Base-by-base conservation (phyloP, 345 rosid species). In the Acer saccharum region DNA sequence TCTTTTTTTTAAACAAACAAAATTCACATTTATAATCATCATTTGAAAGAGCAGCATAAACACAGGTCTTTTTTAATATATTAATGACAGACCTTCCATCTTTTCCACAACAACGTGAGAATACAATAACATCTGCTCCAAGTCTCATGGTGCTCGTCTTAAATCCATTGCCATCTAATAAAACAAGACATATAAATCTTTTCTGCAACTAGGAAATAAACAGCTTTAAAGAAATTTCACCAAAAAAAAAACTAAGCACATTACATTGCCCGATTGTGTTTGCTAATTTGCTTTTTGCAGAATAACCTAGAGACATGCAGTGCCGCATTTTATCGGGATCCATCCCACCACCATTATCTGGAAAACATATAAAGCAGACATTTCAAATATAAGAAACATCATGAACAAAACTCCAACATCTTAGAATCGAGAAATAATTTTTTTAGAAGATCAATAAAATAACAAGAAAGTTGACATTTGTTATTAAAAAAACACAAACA, bases 61-160 rank as follows among this genome's bases (percentile, higher is more conserved):
- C 39, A 65, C 29, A 41, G 6, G 25, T 3, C 3, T 41, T 60
- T n/a, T 6, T 62, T 64, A 29, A 52, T 20, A 69, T 46, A 64
- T 1, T n/a, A 65, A 81, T 27, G 14, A 68, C 83, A 71, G 78
- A 93, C 99, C 90, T 80, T 78, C 92, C 92, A 87, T 86, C 81
- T 83, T 87, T 86, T 63, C 93, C 96, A 64, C 57, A 65, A 78
- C 87, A 91, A 64, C 96, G 90, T 3, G 99, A 89, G 86, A 95
- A 95, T n/a, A 95, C 99, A 63, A 95, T 90, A 65, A 93, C 99
- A 93, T 95, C 99, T 68, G 99, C 98, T 27, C 99, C 99, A 69
- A 95, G 96, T 80, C 99, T 92, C 99, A 95, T 94, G 55, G 98
- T 95, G 83, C 99, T 95, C 13, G 99, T 95, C 90, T 94, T 94